Conservation (phyloP, 257 asterid genomes). For the Solanum habrochaites region DNA sequence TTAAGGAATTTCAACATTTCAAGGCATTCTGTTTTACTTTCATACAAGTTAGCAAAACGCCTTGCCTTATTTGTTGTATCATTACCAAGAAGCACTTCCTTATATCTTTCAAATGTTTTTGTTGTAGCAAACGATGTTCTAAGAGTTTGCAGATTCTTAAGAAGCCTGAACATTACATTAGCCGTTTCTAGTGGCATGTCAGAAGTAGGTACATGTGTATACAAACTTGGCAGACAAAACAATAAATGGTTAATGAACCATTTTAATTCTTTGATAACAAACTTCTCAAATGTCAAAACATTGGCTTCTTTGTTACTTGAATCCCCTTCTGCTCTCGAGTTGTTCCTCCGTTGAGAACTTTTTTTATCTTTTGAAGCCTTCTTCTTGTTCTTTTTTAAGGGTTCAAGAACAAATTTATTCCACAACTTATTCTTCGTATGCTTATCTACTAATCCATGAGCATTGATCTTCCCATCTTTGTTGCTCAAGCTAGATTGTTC, state of each 20-base stretch:
- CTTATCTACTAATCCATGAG: background rate
- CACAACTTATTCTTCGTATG: background rate
- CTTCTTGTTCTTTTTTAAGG: constrained; percentile 7
- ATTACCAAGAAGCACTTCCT: background rate
- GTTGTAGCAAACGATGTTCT: background rate
- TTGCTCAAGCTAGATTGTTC: background rate
- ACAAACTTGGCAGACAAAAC: constrained; percentile 14
- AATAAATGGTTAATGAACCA: background rate
- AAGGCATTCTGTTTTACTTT: constrained; percentile 8
- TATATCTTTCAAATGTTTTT: background rate
- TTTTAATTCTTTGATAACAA: constrained; percentile 3
- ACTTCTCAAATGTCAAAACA: constrained; percentile 32
- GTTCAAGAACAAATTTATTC: constrained; percentile 13
- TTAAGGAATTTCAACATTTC: constrained; percentile 1
- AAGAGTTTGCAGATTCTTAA: constrained; percentile 7
- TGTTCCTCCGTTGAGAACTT: background rate
- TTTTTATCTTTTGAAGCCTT: background rate
- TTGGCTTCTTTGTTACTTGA: background rate
- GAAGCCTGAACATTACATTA: constrained; percentile 8
- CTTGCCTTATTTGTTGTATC: background rate
- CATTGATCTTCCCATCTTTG: background rate
- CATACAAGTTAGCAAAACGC: background rate
- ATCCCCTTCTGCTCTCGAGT: background rate
- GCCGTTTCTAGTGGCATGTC: constrained; percentile 12
- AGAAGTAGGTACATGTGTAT: constrained; percentile 31